Base-by-base conservation (phyloP, 2,329 filamentous ascomycete species). In the Alternaria infectoria region DNA sequence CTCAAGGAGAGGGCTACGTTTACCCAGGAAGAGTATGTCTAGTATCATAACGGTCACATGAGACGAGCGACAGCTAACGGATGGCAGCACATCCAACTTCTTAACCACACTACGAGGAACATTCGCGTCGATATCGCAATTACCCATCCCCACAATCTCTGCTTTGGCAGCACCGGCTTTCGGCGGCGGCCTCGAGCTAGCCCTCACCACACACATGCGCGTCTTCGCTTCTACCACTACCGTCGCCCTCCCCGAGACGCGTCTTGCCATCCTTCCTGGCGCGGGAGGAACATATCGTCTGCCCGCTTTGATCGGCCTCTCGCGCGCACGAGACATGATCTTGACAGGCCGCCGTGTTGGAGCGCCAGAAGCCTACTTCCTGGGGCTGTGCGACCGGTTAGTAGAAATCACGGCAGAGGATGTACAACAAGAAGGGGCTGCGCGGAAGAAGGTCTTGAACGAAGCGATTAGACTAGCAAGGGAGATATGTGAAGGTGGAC, bases 231-330 rank as follows among this genome's bases (percentile, higher is more conserved):
- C 92, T 43, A 91, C 90, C 32, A 91, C 93, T 15, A 83, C 86
- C 23, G 89, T 99, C 58, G 94, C 89, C 0, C 88, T 98, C 6
- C 96, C 96, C 1, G 96, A 99, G 80, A 98, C 96, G 2, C 87
- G 94, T 3, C 87, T 99, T 3, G 96, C 91, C 59, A 99, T 99
- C 77, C 91, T 99, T 68, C 96, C 96, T 4, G 96, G 96, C 62
- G 96, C 95, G 3, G 96, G 96, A 46, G 96, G 95, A 64, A 98
- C 95, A 1, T 93, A 93, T 80, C 90, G 96, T 10, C 88, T 99
- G 1, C 93, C 93, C 2, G 87, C 86, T 9, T 81, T 99, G 19
- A 90, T 99, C 68, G 96, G 96, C 6, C 82, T 91, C 23, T 85
- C 86, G 25, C 89, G 93, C 59, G 96, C 96, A n/a, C 87, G 94